Percentiles rank a stretch among this genome's conserved stretches.
Evolutionary conservation across 2,329 filamentous ascomycete species (phyloP).

Genomic region (Penicillium sclerotiorum): DNA sequence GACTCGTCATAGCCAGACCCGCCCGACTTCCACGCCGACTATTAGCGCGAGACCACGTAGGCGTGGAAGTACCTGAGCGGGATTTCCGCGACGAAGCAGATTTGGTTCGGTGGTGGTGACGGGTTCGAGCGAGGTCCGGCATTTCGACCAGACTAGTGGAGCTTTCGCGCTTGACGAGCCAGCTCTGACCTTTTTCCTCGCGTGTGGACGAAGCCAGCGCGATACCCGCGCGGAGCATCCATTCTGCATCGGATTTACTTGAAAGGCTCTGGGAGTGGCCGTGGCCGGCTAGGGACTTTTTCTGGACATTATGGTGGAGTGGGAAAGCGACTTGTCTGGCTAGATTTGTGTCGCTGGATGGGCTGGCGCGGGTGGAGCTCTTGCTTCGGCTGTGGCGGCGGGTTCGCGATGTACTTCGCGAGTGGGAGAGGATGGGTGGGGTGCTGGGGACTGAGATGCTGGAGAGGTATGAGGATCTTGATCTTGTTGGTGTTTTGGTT

Average conservation of each 20-base stretch:
- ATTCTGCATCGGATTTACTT: conserved; percentile 51
- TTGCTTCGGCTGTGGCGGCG: conserved; percentile 36
- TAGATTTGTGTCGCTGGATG: conserved; percentile 41
- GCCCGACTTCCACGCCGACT: conserved; percentile 39
- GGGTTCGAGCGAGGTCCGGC: conserved; percentile 33
- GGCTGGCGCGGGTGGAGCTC: conserved; percentile 34
- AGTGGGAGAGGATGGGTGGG: conserved; percentile 46
- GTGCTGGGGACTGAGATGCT: conserved; percentile 47
- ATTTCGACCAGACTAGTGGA: conserved; percentile 55
- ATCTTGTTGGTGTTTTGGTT: conserved; percentile 33
- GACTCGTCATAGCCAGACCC: conserved; percentile 39
- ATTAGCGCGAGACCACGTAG: conserved; percentile 34
- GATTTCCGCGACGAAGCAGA: conserved; percentile 29
- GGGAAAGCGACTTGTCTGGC: conserved; percentile 30
- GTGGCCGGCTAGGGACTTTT: conserved; percentile 2
- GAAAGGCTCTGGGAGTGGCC: neutral
- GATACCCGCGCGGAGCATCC: conserved; percentile 62
- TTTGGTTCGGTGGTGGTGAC: conserved; percentile 28
- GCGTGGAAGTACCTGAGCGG: conserved; percentile 42
- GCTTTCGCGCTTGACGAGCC: conserved; percentile 60
- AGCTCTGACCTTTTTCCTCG: conserved; percentile 65
- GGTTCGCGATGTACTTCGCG: conserved; percentile 42
- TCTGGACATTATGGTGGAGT: conserved; percentile 14
- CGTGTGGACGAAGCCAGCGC: conserved; percentile 59
- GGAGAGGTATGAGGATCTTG: conserved; percentile 43